A percentile compares a stretch with the other conserved stretches of the same genome.
phyloP scores from a whole-genome alignment of 768 basidiomycete species.

The Wakefieldia striispora region DNA sequence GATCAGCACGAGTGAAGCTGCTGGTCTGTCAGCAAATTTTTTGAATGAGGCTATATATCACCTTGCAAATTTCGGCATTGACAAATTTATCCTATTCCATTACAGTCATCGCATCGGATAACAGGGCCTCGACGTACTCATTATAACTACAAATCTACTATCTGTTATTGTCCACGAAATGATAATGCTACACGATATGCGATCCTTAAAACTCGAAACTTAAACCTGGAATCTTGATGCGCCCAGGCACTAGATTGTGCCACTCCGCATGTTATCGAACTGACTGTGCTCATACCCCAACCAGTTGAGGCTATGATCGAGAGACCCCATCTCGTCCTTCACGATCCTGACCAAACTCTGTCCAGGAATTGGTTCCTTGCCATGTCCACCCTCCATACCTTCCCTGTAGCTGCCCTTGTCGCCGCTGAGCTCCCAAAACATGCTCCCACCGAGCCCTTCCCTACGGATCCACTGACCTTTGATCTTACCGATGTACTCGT shows the following conservation, averaged over 20 bases:
- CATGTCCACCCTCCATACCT: constrained; percentile 70
- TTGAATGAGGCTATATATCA: too few species aligned
- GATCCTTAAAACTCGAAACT: background rate
- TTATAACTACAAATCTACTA: background rate
- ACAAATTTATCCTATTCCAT: too few species aligned
- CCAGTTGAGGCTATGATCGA: constrained; percentile 79
- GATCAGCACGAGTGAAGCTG: background rate
- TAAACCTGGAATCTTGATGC: background rate
- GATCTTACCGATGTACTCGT: constrained; percentile 59
- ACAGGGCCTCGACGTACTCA: too few species aligned
- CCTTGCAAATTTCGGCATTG: too few species aligned
- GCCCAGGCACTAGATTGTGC: constrained; percentile 43
- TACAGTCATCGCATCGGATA: too few species aligned
- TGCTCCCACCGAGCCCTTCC: constrained; percentile 81
- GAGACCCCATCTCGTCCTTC: constrained; percentile 71
- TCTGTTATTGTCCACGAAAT: background rate
- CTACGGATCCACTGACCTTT: constrained; percentile 82
- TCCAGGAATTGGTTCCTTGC: constrained; percentile 73
- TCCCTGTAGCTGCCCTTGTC: constrained; percentile 72
- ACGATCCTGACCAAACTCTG: constrained; percentile 71
- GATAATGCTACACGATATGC: constrained; percentile 1
- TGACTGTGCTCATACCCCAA: constrained; percentile 71
- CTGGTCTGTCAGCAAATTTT: too few species aligned
- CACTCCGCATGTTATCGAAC: constrained; percentile 77
- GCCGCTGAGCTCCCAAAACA: constrained; percentile 93